phyloP scores from a whole-genome alignment of 306 rosid genomes.

The Prinsepia uniflora region DNA sequence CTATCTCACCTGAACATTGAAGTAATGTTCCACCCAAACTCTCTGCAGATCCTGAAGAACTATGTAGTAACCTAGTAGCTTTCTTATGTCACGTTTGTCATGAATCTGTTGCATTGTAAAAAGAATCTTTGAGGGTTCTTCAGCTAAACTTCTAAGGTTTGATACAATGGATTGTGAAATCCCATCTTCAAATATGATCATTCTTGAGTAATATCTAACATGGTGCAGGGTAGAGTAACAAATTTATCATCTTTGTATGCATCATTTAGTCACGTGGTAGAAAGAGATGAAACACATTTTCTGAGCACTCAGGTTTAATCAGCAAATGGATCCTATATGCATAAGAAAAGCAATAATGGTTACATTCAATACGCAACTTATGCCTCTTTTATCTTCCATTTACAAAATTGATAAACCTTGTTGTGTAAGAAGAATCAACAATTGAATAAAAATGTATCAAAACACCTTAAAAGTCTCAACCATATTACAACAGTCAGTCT shows the following conservation, averaged over 20 bases:
- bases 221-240: background rate
- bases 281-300: too few relatives aligned
- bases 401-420: background rate
- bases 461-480: slow-evolving; percentile 5
- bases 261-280: too few relatives aligned
- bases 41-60: slow-evolving; percentile 2
- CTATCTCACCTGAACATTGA: slow-evolving; percentile 56
- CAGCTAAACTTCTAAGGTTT: slow-evolving; percentile 11
- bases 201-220: background rate
- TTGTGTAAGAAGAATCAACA: background rate
- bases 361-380: background rate
- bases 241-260: background rate
- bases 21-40: background rate
- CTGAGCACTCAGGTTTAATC: too few relatives aligned
- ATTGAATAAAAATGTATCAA: background rate
- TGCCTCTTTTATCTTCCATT: background rate
- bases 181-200: background rate
- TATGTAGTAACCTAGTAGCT: background rate
- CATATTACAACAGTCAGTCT: slow-evolving; percentile 4
- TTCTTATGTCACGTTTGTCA: slow-evolving; percentile 4
- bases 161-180: slow-evolving; percentile 6
- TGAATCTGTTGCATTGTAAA: slow-evolving; percentile 5
- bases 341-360: background rate
- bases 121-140: slow-evolving; percentile 10
- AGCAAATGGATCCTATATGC: background rate